Evolutionary conservation across 768 basidiomycete species (phyloP), one percentile per base, ranked within the genome.

Genomic region (Myochromella boudieri): DNA sequence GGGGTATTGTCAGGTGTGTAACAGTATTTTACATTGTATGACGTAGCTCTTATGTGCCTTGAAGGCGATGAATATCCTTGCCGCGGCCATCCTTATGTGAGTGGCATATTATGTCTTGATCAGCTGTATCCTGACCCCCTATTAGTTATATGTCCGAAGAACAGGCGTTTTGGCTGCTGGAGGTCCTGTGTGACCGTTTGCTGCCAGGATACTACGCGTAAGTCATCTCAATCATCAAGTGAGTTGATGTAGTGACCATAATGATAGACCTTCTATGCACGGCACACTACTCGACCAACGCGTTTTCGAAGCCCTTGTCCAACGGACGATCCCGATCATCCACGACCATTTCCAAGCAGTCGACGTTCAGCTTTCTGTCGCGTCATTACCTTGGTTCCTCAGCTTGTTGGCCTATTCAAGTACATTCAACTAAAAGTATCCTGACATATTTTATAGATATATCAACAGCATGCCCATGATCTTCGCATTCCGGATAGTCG

Each of bases 251-350:
- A 44, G 46, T 42, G 53, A 57, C n/a, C 12, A 24, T 24, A 24
- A 10, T 31, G 31, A 10, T 55, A 95, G 93, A 53, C 91, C 93
- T 2, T 95, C 95, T 0, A 99, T 99, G 97, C 93, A 97, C 58
- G 97, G 97, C 11, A 99, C 97, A 0, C 78, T 99, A 9, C 82
- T 99, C n/a, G 97, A 99, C 62, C 97, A 99, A 64, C 81, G 94
- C 15, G 97, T 99, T 0, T 99, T 99, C 52, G 97, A 99, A 63
- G 84, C 94, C 5, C 77, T 99, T 25, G 95, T 98, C 6, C 78
- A 86, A 45, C 81, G 84, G 44, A 91, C 89, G 69, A 74, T 97
- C 29, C 94, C 94, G 3, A 88, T 95, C 58, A 91, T 99, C 55
- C 86, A 95, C 56, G 92, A 97, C 22, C 91, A 98, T 64, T 97